Evolutionary conservation across 345 rosid genomes (phyloP), one percentile per base, ranked within the genome.

Genomic region (Citrus unshiu): DNA sequence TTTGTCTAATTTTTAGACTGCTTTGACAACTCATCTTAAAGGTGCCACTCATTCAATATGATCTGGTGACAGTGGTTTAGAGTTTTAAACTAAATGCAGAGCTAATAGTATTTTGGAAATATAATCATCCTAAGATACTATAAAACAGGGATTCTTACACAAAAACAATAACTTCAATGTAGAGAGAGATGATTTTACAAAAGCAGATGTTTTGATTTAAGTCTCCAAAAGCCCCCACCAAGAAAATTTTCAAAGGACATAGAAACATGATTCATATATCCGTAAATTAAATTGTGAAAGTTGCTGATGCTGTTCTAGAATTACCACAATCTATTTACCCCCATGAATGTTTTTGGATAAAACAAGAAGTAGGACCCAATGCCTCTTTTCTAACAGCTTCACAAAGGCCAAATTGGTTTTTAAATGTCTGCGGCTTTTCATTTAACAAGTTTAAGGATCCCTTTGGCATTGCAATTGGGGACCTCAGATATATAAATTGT

Each of bases 11-110:
- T 71, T 71, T 70, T 70, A 70, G 24, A 9, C 5, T 51, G 37
- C 61, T 70, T 70, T 46, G 27, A 71, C 21, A 24, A 54, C 75
- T 71, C 62, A 71, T 29, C 62, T 71, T 71, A 22, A 54, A 10
- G 21, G 5, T 54, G 40, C 75, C 30, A 43, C 21, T 68, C 34
- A 24, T 68, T 4, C 67, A 68, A 40, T 32, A 68, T 40, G 22
- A n/a, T 10, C 4, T 37, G 54, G 29, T 37, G 71, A 35, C 40
- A 12, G 51, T 16, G 3, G 54, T 27, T n/a, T 37, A 40, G 27
- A 68, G 25, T n/a, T 24, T 37, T 25, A 25, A 68, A 35, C 32
- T 68, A 24, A 68, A 68, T 68, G 57, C 35, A 68, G 56, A 43
- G 46, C 29, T 40, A 40, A 68, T 12, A 68, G 21, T 24, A 43